Evolutionary conservation across 345 rosid genomes (phyloP), one percentile per base, ranked within the genome.

Genomic region (Bruguiera parviflora): DNA sequence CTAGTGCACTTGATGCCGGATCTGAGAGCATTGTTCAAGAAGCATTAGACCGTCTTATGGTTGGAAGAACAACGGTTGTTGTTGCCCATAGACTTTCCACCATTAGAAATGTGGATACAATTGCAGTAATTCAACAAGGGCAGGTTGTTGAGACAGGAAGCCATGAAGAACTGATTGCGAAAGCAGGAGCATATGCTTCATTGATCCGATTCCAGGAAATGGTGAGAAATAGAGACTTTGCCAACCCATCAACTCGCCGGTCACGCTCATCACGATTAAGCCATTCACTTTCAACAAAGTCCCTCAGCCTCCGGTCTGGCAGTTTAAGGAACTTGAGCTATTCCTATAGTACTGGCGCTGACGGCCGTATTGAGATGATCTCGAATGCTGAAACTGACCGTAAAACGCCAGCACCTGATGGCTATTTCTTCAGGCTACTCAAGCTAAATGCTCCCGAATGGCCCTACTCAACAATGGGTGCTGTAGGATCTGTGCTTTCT

Each of bases 391-490:
- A 95, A 78, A 89, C 96, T 0, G 99, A 92, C 47, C 76, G 93
- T 52, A 95, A 88, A 78, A 88, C 83, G 57, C 93, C 96, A 2
- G 97, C 99, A 0, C 99, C 99, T 37, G 62, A 83, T 19, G 89
- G 89, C 18, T 95, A 95, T 81, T 95, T 95, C 85, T 83, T 77
- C 77, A 80, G 97, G 75, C 91, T 95, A 66, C 92, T 95, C 75
- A 92, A 90, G 75, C 85, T 92, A 65, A 95, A 95, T 58, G 86
- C 97, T 58, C 99, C 99, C 0, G 99, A 95, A 65, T 95, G 99
- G 99, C 99, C 99, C 64, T 95, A 95, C 81, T 90, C 97, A 57
- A 84, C 92, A 70, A 92, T 95, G 97, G 99, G 97, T 31, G 97
- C 97, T 0, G 61, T 88, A 61, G 99, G 99, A 53, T 92, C 99